A percentile compares a stretch with the other conserved stretches of the same genome.
Evolutionary conservation across 225 moss, liverwort and hornwort genomes (phyloP).

Genomic region (Ulota crispa): DNA sequence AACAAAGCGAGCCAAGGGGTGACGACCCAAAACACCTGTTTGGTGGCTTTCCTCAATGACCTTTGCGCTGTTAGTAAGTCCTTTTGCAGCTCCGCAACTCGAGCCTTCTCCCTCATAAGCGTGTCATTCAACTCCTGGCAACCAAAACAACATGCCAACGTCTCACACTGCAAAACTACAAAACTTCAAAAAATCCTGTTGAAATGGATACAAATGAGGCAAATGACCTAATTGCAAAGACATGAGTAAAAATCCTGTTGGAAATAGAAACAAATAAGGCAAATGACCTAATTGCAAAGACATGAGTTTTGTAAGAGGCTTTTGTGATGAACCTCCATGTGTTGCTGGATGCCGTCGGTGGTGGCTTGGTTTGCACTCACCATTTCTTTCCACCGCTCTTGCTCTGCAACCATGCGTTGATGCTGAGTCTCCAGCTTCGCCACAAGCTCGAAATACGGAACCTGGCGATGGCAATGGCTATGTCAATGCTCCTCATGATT

Average conservation of each 20-base stretch:
- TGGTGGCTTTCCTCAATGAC: slow-evolving; percentile 15
- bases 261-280: no score
- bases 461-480: neutral
- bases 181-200: no score
- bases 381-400: slow-evolving; percentile 48
- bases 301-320: neutral
- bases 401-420: slow-evolving; percentile 34
- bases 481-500: neutral
- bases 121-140: slow-evolving; percentile 33
- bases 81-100: slow-evolving; percentile 28
- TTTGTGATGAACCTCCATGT: slow-evolving; percentile 41
- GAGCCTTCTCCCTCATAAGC: slow-evolving; percentile 28
- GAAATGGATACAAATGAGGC: no score
- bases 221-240: neutral
- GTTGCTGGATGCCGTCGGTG: slow-evolving; percentile 31
- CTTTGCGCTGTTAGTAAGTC: slow-evolving; percentile 21
- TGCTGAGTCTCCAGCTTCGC: slow-evolving; percentile 43
- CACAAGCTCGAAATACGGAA: slow-evolving; percentile 64
- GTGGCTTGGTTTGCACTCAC: slow-evolving; percentile 42
- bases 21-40: slow-evolving; percentile 20
- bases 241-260: neutral
- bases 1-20: no score
- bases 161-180: no score
- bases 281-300: neutral
- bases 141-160: neutral